Conservation (phyloP, 352 stramenopile genomes). For the Elongisporangium undulatum region DNA sequence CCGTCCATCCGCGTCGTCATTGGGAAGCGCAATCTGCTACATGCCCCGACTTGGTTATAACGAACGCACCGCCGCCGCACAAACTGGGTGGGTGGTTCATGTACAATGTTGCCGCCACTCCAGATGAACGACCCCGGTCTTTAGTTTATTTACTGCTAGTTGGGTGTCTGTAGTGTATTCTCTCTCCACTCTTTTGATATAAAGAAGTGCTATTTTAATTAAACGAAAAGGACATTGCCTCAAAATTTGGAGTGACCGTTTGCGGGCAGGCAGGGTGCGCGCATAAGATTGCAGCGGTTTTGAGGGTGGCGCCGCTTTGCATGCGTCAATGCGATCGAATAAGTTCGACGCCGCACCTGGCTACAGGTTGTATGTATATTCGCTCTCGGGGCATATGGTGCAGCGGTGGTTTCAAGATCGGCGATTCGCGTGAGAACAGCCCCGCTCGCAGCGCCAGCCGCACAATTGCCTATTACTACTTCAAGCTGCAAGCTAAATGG, state of each 20-base stretch:
- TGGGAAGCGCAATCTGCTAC: neutral
- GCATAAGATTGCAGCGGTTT: no score
- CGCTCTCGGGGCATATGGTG: neutral
- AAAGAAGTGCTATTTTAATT: neutral
- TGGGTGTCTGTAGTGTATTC: neutral
- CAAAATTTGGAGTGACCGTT: neutral
- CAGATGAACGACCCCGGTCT: neutral
- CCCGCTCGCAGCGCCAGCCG: neutral
- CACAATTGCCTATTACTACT: neutral
- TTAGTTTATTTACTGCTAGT: conserved; percentile 1
- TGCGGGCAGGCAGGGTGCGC: no score
- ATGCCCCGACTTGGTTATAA: neutral
- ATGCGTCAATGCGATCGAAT: neutral
- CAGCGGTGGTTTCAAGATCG: neutral
- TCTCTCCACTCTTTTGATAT: neutral
- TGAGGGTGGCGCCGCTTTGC: neutral
- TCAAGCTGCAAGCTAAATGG: neutral
- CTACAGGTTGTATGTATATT: neutral
- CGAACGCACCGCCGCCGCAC: neutral
- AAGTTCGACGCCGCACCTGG: neutral
- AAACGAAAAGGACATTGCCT: neutral
- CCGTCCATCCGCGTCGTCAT: neutral
- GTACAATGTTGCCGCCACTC: neutral
- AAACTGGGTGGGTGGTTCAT: neutral
- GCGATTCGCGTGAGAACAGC: neutral